phyloP scores from a whole-genome alignment of 164 flowering plant genomes.

The Liquidambar formosana region DNA sequence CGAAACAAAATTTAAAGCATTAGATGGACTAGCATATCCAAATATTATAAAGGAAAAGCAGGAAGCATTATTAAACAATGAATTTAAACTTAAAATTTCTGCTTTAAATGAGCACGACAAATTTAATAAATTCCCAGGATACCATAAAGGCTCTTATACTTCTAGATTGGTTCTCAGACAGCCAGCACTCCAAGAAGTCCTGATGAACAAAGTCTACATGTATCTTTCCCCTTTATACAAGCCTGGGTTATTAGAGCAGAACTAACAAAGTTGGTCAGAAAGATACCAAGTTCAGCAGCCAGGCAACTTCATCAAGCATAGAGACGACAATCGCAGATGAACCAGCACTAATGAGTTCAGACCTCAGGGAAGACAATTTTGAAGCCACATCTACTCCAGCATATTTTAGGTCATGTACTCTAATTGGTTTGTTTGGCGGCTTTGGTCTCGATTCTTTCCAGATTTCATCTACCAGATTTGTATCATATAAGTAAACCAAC shows the following conservation, averaged over 20 bases:
- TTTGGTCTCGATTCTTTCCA: conserved; percentile 85
- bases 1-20: conserved; percentile 18
- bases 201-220: background rate
- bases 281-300: conserved; percentile 92
- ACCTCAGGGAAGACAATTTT: conserved; percentile 70
- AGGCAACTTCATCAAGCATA: conserved; percentile 96
- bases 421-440: conserved; percentile 62
- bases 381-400: conserved; percentile 81
- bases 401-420: conserved; percentile 82
- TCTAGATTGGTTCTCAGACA: background rate
- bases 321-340: conserved; percentile 76
- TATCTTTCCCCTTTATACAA: background rate
- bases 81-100: background rate
- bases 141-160: background rate
- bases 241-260: background rate
- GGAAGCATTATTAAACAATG: background rate
- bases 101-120: too few relatives aligned
- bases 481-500: conserved; percentile 64
- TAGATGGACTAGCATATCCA: background rate
- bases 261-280: background rate
- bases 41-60: background rate
- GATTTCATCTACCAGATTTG: conserved; percentile 87
- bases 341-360: conserved; percentile 60
- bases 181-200: background rate
- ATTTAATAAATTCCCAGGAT: background rate